Base-by-base conservation (phyloP, 768 basidiomycete species). In the Lentinula sp. region DNA sequence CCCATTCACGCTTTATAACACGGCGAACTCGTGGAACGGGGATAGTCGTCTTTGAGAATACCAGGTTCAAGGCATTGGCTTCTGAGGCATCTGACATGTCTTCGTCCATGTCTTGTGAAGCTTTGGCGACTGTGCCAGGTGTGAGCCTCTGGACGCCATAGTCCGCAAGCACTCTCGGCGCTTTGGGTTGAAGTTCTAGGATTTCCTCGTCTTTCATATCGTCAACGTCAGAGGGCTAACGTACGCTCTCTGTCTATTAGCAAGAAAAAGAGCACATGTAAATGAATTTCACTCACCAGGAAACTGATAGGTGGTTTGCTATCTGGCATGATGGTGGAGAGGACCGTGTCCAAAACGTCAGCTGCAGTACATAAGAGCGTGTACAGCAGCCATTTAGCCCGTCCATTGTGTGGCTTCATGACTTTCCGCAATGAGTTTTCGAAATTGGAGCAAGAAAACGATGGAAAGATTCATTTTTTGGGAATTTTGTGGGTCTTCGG, bases 1-100 rank as follows among this genome's bases (percentile, higher is more conserved):
- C 45, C 32, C 42, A 45, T 51, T 64, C 13, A n/a, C 21, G 53
- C 43, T 69, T 59, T 2, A 64, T 40, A 31, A 64, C 57, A 4
- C 61, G 62, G 4, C 51, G 60, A 21, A 68, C 56, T 4, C 66
- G 64, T 23, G 67, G 63, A 16, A 68, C 64, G 16, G 65, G 67
- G n/a, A 68, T 68, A 10, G 63, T 60, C 1, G 67, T 66, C 21
- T 63, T 34, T 55, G 57, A 34, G 37, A 42, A 45, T 45, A 35
- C 11, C 18, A 59, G 57, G 23, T 48, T 49, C 13, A 46, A 21
- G 1, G 32, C 43, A 31, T 59, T 59, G 32, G 55, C 35, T 35
- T 45, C 57, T 4, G 18, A 39, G 21, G 55, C 13, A 40, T 57
- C 35, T 1, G 31, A 11, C 18, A 18, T 34, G 39, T 42, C 15